A percentile compares a stretch with the other conserved stretches of the same genome.
phyloP scores from a whole-genome alignment of 2,329 filamentous ascomycete genomes.

The Claviceps digitariae region DNA sequence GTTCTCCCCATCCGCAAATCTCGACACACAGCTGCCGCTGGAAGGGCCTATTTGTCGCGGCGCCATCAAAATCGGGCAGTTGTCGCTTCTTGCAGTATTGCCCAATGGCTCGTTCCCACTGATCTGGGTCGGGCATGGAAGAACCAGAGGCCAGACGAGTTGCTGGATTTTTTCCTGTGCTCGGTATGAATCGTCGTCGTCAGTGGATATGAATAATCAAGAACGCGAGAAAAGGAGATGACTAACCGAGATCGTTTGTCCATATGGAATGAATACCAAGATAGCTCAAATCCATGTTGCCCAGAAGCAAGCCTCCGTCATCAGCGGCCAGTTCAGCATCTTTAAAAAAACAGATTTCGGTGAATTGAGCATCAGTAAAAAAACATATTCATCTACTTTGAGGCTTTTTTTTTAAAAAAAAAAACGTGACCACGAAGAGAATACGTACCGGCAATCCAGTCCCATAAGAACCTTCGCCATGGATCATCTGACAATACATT shows the following conservation, averaged over 20 bases:
- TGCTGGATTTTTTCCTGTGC: slow-evolving; percentile 31
- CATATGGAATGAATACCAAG: slow-evolving; percentile 62
- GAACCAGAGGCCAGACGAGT: slow-evolving; percentile 33
- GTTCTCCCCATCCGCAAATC: slow-evolving; percentile 60
- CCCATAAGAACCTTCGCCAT: slow-evolving; percentile 70
- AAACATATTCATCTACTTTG: not conserved
- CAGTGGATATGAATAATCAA: not conserved
- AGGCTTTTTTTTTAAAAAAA: not conserved
- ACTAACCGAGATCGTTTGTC: slow-evolving; percentile 51
- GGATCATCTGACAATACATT: slow-evolving; percentile 56
- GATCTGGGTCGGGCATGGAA: slow-evolving; percentile 30
- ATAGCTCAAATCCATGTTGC: slow-evolving; percentile 59
- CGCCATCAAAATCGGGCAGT: slow-evolving; percentile 49
- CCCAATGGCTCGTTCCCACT: slow-evolving; percentile 50
- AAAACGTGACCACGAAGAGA: not conserved
- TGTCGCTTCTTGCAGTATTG: slow-evolving; percentile 49
- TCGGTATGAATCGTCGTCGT: slow-evolving; percentile 6
- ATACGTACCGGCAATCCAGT: slow-evolving; percentile 51
- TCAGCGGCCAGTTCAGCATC: slow-evolving; percentile 51
- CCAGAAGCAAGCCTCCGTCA: slow-evolving; percentile 56
- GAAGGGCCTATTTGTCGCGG: slow-evolving; percentile 49
- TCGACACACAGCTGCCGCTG: slow-evolving; percentile 64
- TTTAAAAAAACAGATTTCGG: too few species aligned
- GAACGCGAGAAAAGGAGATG: too few species aligned
- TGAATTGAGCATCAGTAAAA: not conserved